phyloP scores from a whole-genome alignment of 371 early-diverging fungal species.

The Actinomortierella wolfii region DNA sequence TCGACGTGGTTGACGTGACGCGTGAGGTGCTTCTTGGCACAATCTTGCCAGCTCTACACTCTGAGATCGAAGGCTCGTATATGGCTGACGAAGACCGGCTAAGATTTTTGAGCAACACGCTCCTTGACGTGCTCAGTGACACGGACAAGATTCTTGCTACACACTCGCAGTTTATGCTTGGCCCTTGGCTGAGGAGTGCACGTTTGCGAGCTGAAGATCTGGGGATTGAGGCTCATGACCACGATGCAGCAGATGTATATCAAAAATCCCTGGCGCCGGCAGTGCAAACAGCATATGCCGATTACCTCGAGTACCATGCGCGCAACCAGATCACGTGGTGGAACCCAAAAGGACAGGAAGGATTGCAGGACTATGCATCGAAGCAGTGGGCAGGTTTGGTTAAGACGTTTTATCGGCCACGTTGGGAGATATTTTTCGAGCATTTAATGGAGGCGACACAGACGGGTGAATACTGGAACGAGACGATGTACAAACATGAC shows the following conservation, averaged over 20 bases:
- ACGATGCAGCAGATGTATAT: no score
- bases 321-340: slow-evolving; percentile 45
- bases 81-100: slow-evolving; percentile 18
- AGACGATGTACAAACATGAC: slow-evolving; percentile 16
- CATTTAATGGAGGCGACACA: slow-evolving; percentile 13
- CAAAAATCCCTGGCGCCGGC: background rate
- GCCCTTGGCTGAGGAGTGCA: slow-evolving; percentile 17
- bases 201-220: slow-evolving; percentile 15
- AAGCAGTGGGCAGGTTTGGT: slow-evolving; percentile 38
- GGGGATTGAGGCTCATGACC: background rate
- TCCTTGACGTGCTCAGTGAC: slow-evolving; percentile 19
- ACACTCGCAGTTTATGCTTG: slow-evolving; percentile 21
- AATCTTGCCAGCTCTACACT: slow-evolving; percentile 22
- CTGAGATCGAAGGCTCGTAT: slow-evolving; percentile 17
- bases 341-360: slow-evolving; percentile 20
- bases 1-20: slow-evolving; percentile 39
- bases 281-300: slow-evolving; percentile 5
- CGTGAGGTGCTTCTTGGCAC: slow-evolving; percentile 34
- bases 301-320: slow-evolving; percentile 34
- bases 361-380: slow-evolving; percentile 25
- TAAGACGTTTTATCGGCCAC: slow-evolving; percentile 24
- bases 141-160: slow-evolving; percentile 21
- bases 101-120: slow-evolving; percentile 13
- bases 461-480: slow-evolving; percentile 3
- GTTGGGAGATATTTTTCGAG: slow-evolving; percentile 36